phyloP scores from a whole-genome alignment of 352 stramenopile genomes.

The Pythium graminicola region DNA sequence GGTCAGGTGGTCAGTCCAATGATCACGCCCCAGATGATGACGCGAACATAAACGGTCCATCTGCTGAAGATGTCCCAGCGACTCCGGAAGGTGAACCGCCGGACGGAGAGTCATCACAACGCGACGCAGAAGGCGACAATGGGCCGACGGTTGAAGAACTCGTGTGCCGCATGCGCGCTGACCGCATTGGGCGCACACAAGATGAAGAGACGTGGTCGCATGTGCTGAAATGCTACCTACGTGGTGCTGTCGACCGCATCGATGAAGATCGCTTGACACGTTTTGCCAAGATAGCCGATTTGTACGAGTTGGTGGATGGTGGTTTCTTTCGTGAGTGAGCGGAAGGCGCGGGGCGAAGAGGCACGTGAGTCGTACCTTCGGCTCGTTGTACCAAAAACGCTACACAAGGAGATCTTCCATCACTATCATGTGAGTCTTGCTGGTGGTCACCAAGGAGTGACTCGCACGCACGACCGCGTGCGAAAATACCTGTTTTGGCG shows the following conservation, averaged over 20 bases:
- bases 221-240: background rate
- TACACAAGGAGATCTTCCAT: slow-evolving; percentile 12
- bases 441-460: slow-evolving; percentile 22
- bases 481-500: slow-evolving; percentile 12
- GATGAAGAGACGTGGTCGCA: slow-evolving; percentile 1
- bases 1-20: background rate
- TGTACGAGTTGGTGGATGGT: slow-evolving; percentile 10
- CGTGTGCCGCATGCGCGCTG: background rate
- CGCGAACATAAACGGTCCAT: background rate
- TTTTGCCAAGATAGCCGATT: background rate
- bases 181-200: background rate
- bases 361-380: background rate
- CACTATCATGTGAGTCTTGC: slow-evolving; percentile 22
- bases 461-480: slow-evolving; percentile 6
- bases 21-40: slow-evolving; percentile 1
- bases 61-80: background rate
- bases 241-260: background rate
- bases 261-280: background rate
- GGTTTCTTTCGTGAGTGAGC: slow-evolving; percentile 1
- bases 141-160: background rate
- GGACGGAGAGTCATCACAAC: background rate
- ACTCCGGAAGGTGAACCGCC: background rate
- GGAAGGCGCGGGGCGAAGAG: background rate
- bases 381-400: slow-evolving; percentile 11
- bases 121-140: background rate